phyloP scores from a whole-genome alignment of 176 grass and related monocot species.

The Bolboschoenus planiculmis region DNA sequence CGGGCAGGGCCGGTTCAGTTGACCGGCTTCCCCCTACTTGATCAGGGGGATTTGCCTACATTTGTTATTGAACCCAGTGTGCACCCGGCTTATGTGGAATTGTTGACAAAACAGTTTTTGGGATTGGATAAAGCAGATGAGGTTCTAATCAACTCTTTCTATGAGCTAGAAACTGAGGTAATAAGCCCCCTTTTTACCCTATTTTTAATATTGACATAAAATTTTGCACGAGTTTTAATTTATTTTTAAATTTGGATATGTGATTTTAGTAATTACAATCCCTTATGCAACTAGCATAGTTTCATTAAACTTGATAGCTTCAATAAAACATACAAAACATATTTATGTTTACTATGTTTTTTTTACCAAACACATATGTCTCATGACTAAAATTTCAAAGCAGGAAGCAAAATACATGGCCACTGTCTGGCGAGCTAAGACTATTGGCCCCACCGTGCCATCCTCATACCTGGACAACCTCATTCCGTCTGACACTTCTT shows the following conservation, averaged over 20 bases:
- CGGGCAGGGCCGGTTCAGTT: background rate
- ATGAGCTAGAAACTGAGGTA: conserved; percentile 65
- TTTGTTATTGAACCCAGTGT: conserved; percentile 23
- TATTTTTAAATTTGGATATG: conserved; percentile 8
- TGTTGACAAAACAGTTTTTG: conserved; percentile 49
- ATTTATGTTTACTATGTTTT: background rate
- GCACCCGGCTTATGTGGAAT: conserved; percentile 32
- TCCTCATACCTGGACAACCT: background rate
- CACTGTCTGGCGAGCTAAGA: background rate
- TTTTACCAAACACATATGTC: background rate
- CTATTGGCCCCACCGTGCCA: background rate
- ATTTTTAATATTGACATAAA: background rate
- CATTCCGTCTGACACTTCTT: background rate
- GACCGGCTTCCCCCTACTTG: conserved; percentile 21
- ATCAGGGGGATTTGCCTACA: conserved; percentile 37
- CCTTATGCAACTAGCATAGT: background rate
- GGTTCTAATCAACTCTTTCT: conserved; percentile 68
- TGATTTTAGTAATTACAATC: conserved; percentile 15
- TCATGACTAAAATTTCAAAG: background rate
- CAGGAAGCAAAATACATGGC: background rate
- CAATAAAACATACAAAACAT: background rate
- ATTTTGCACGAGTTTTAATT: too few relatives aligned
- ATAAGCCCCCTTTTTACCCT: background rate
- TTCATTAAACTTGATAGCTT: background rate
- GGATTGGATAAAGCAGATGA: conserved; percentile 39